Base-by-base conservation (phyloP, 164 flowering plant genomes). In the Platanus orientalis region DNA sequence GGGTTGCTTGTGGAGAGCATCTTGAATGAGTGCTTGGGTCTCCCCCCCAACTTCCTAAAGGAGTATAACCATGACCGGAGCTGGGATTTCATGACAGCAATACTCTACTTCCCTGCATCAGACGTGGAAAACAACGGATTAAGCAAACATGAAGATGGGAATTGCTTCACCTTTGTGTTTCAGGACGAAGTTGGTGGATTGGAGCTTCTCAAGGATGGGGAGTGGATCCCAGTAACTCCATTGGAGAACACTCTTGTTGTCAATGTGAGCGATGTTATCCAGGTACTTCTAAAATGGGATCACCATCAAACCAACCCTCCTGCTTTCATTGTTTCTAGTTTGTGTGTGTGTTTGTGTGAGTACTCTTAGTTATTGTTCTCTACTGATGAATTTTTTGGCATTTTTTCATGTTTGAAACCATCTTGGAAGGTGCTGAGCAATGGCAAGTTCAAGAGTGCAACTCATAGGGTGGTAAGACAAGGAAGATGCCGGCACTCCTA, bases 141-240 rank as follows among this genome's bases (percentile, higher is more conserved):
- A 34, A 24, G 66, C 1, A 71, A 59, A 55, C 87, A 85, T 60
- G 76, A 80, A 72, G 85, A 83, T 62, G 79, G 68, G 10, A 81
- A 80, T 52, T 62, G 56, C 42, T 4, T 78, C 62, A 80, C 80
- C 19, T 76, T 84, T 25, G 79, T 84, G 19, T 64, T 82, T 60
- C 81, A 81, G 58, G 85, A 81, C 48, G 75, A 75, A 0, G 76
- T 54, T 28, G 85, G 81, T 2, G 85, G 88, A 11, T 70, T 83
- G 0, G 72, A 81, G 54, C 85, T 83, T 17, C 58, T 57, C 23
- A 79, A 76, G 61, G 57, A 77, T 25, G 81, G 77, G 6, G 51
- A 65, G 57, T 80, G 87, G 83, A 79, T 83, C 54, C 81, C 81
- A 0, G 73, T 79, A 0, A 58, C 57, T 63, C 81, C 87, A 14